Conservation (phyloP, 1,139 yeast genomes). For the Blastobotrys ciferrii region DNA sequence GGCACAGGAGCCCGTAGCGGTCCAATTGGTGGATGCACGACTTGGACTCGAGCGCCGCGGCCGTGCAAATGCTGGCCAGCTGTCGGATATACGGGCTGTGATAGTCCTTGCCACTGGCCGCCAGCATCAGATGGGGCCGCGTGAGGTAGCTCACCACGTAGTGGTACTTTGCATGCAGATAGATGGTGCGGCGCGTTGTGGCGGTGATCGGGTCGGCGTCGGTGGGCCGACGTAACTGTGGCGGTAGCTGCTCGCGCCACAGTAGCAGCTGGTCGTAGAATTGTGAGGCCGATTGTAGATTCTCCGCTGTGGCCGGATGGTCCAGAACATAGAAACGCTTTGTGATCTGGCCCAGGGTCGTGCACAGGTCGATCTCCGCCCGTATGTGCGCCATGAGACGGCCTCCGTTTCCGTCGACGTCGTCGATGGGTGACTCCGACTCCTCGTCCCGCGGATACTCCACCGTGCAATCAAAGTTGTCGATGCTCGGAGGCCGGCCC, state of each 20-base stretch:
- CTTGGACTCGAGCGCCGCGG: slow-evolving; percentile 14
- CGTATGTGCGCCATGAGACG: slow-evolving; percentile 3
- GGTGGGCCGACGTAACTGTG: slow-evolving; percentile 5
- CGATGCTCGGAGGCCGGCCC: slow-evolving; percentile 50
- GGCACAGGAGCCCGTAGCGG: slow-evolving; percentile 11
- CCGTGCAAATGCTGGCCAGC: slow-evolving; percentile 13
- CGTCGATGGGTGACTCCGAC: slow-evolving; percentile 4
- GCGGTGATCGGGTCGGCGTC: slow-evolving; percentile 8
- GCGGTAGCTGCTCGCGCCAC: slow-evolving; percentile 17
- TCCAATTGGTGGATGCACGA: slow-evolving; percentile 13
- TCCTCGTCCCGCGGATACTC: slow-evolving; percentile 14
- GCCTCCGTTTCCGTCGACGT: background rate
- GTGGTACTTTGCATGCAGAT: slow-evolving; percentile 14
- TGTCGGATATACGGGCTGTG: slow-evolving; percentile 11
- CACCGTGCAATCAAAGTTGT: slow-evolving; percentile 35
- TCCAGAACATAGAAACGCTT: slow-evolving; percentile 16
- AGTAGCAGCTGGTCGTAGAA: slow-evolving; percentile 12
- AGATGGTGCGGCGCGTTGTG: background rate
- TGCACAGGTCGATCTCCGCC: slow-evolving; percentile 13
- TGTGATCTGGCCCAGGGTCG: slow-evolving; percentile 12
- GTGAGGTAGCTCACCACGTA: slow-evolving; percentile 14
- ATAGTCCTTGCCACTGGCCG: slow-evolving; percentile 6
- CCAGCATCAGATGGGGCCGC: slow-evolving; percentile 15
- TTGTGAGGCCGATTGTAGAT: slow-evolving; percentile 8
- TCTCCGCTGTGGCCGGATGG: slow-evolving; percentile 12